Percentiles rank a stretch among this genome's conserved stretches.
Evolutionary conservation across 352 stramenopile species (phyloP).

Genomic region (Phytophthora pini): DNA sequence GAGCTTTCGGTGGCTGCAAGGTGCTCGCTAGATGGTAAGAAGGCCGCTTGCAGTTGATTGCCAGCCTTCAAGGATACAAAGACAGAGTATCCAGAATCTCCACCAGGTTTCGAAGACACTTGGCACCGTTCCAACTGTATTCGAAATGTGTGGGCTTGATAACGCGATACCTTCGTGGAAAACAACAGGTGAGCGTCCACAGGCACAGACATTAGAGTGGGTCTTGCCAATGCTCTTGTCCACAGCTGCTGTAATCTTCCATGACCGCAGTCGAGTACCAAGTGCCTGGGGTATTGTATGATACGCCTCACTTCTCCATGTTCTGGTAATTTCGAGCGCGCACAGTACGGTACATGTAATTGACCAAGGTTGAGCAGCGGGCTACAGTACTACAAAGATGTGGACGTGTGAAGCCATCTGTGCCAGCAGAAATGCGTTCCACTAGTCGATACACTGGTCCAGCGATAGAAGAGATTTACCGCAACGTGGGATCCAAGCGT

Average conservation of each 20-base stretch:
- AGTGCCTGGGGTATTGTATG: too few species aligned
- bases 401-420: slow-evolving; percentile 25
- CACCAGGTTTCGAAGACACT: slow-evolving; percentile 29
- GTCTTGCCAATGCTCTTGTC: too few species aligned
- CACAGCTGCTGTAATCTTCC: too few species aligned
- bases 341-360: not conserved
- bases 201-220: too few species aligned
- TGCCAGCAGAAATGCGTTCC: slow-evolving; percentile 23
- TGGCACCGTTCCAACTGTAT: slow-evolving; percentile 20
- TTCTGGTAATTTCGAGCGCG: not conserved
- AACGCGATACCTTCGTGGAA: too few species aligned
- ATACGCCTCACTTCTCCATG: too few species aligned
- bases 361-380: slow-evolving; percentile 2
- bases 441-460: slow-evolving; percentile 14
- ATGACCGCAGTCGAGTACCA: too few species aligned
- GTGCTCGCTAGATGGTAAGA: not conserved
- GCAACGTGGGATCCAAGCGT: too few species aligned
- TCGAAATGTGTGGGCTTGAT: slow-evolving; percentile 3
- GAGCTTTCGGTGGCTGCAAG: not conserved
- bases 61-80: slow-evolving; percentile 11
- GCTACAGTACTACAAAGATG: slow-evolving; percentile 7
- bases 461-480: too few species aligned
- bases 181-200: too few species aligned
- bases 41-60: not conserved
- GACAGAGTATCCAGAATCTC: slow-evolving; percentile 19